These are phyloP conservation scores for Ballota nigra DNA, from an alignment of 257 asterid species.

Conservation along the genomic window DNA sequence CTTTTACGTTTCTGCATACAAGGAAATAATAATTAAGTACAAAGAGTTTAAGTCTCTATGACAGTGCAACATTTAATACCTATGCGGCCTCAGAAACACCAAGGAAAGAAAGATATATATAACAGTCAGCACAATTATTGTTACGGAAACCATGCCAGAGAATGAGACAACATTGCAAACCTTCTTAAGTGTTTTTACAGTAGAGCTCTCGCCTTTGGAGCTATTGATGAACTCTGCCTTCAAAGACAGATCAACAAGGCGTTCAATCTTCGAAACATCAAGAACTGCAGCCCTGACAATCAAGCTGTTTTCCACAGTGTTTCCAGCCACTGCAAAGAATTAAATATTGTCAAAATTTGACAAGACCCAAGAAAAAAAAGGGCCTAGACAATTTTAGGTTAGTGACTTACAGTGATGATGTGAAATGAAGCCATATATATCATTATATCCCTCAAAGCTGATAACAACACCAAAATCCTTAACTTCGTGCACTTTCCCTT, in stretches of 20 bases:
- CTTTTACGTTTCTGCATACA: conserved; percentile 74
- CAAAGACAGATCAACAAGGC: conserved; percentile 82
- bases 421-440: conserved; percentile 82
- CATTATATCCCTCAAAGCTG: conserved; percentile 61
- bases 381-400: not conserved
- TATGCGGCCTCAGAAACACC: conserved; percentile 1
- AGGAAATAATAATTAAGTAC: conserved; percentile 17
- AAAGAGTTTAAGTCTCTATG: not conserved
- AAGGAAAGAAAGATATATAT: not conserved
- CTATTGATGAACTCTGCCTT: conserved; percentile 63
- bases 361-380: not conserved
- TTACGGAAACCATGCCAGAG: conserved; percentile 4
- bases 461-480: conserved; percentile 82
- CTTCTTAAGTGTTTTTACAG: conserved; percentile 47
- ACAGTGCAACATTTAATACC: conserved; percentile 1
- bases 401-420: conserved; percentile 73
- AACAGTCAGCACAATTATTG: conserved; percentile 12
- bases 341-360: conserved; percentile 3
- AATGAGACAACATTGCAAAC: conserved; percentile 30
- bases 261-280: conserved; percentile 84
- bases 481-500: conserved; percentile 74
- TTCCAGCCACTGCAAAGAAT: conserved; percentile 66
- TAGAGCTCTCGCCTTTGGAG: conserved; percentile 37
- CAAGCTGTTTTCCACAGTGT: conserved; percentile 47
- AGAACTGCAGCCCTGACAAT: conserved; percentile 71